Percentiles rank a stretch among this genome's conserved stretches.
phyloP scores from a whole-genome alignment of 495 filamentous ascomycete species.

The Penicillium malachiteum region DNA sequence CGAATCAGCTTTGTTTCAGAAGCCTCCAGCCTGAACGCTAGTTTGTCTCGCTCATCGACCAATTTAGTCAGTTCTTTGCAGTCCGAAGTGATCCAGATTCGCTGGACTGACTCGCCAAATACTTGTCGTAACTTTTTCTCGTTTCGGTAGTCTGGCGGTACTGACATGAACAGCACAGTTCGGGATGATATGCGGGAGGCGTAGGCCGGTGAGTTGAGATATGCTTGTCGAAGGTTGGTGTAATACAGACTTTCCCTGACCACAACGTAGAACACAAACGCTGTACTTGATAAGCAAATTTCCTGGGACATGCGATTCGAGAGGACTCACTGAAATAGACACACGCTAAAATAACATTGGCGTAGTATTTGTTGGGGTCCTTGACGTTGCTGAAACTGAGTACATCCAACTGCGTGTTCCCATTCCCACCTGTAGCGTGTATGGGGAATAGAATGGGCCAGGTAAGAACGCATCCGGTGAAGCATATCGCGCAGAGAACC shows the following conservation, averaged over 20 bases:
- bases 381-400: constrained; percentile 68
- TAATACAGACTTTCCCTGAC: constrained; percentile 68
- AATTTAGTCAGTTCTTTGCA: constrained; percentile 54
- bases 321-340: constrained; percentile 54
- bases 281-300: constrained; percentile 27
- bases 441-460: constrained; percentile 83
- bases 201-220: constrained; percentile 67
- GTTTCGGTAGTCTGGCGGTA: constrained; percentile 58
- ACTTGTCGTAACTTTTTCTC: constrained; percentile 56
- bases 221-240: constrained; percentile 68
- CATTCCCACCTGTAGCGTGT: constrained; percentile 67
- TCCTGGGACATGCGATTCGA: no score
- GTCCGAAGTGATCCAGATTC: constrained; percentile 62
- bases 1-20: constrained; percentile 66
- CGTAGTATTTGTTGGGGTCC: constrained; percentile 54
- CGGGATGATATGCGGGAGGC: constrained; percentile 63
- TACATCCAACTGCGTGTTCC: constrained; percentile 57
- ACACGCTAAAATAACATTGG: constrained; percentile 57
- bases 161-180: constrained; percentile 69
- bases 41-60: constrained; percentile 58
- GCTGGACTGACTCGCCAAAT: constrained; percentile 58
- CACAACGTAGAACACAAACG: constrained; percentile 65
- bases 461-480: constrained; percentile 72
- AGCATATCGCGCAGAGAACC: constrained; percentile 66
- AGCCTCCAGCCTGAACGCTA: constrained; percentile 60